phyloP scores from a whole-genome alignment of 495 filamentous ascomycete species.

The Penicillium chermesinum region DNA sequence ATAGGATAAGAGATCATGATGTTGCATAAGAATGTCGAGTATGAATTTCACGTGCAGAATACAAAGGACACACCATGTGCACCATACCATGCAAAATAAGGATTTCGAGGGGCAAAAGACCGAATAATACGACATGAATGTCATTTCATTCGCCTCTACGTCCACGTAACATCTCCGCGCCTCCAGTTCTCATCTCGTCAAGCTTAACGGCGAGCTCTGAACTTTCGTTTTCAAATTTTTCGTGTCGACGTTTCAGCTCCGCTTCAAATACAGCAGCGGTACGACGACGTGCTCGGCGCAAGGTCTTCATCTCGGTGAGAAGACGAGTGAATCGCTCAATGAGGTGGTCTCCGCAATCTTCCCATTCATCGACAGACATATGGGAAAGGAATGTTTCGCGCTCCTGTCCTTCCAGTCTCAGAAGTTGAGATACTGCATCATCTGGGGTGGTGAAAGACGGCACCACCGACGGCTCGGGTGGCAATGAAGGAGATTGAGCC shows the following conservation, averaged over 20 bases:
- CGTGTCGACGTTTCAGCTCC: constrained; percentile 53
- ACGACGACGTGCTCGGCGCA: constrained; percentile 60
- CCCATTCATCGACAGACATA: constrained; percentile 69
- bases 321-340: constrained; percentile 61
- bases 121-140: too few relatives aligned
- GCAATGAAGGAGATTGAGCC: constrained; percentile 19
- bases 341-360: constrained; percentile 76
- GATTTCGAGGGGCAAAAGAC: too few relatives aligned
- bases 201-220: constrained; percentile 36
- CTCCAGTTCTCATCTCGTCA: constrained; percentile 40
- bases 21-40: not conserved
- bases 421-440: constrained; percentile 28
- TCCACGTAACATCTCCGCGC: constrained; percentile 38
- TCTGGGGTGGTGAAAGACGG: constrained; percentile 14
- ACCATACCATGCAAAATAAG: not conserved
- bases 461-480: constrained; percentile 10
- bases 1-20: not conserved
- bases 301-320: constrained; percentile 56
- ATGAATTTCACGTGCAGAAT: not conserved
- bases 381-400: constrained; percentile 60
- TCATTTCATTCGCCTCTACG: constrained; percentile 13
- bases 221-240: constrained; percentile 32
- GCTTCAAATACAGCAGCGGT: constrained; percentile 63
- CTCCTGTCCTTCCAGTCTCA: constrained; percentile 30
- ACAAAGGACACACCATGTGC: not conserved